phyloP scores from a whole-genome alignment of 495 filamentous ascomycete species.

The Hypoxylon intermedium region DNA sequence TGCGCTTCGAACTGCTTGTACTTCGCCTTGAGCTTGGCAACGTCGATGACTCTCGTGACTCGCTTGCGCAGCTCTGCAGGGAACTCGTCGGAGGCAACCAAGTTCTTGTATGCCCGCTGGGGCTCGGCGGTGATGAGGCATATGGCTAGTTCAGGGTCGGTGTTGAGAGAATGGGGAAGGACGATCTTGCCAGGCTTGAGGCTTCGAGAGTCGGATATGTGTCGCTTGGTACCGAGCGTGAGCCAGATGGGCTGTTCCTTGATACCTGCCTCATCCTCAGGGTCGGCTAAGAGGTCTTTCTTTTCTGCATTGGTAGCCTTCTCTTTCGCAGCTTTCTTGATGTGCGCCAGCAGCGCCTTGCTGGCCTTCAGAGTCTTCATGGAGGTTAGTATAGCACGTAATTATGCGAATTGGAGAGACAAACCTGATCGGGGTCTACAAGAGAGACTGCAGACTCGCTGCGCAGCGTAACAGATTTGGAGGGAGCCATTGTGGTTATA shows the following conservation, averaged over 20 bases:
- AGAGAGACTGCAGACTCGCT: slow-evolving; percentile 46
- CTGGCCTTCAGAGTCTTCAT: slow-evolving; percentile 77
- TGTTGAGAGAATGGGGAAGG: slow-evolving; percentile 74
- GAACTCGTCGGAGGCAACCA: slow-evolving; percentile 76
- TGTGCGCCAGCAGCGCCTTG: slow-evolving; percentile 78
- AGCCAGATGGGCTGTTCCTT: slow-evolving; percentile 77
- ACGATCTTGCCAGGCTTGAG: slow-evolving; percentile 73
- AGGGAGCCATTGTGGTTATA: slow-evolving; percentile 35
- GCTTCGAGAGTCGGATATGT: slow-evolving; percentile 74
- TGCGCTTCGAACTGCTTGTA: slow-evolving; percentile 87
- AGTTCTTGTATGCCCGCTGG: slow-evolving; percentile 88
- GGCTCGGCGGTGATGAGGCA: slow-evolving; percentile 65
- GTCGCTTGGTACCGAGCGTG: slow-evolving; percentile 86
- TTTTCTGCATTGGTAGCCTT: slow-evolving; percentile 63
- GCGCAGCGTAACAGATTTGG: slow-evolving; percentile 37
- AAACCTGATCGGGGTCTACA: slow-evolving; percentile 54
- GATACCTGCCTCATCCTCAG: slow-evolving; percentile 64
- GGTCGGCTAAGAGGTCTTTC: slow-evolving; percentile 73
- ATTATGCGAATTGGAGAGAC: slow-evolving; percentile 14
- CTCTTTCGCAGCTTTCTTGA: slow-evolving; percentile 69
- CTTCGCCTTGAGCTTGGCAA: slow-evolving; percentile 81
- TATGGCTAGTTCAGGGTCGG: slow-evolving; percentile 37
- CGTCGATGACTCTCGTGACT: slow-evolving; percentile 81
- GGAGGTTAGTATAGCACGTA: slow-evolving; percentile 1
- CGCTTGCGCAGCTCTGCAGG: slow-evolving; percentile 72